Base-by-base conservation (phyloP, 495 filamentous ascomycete species). In the Penicillium samsonianum region DNA sequence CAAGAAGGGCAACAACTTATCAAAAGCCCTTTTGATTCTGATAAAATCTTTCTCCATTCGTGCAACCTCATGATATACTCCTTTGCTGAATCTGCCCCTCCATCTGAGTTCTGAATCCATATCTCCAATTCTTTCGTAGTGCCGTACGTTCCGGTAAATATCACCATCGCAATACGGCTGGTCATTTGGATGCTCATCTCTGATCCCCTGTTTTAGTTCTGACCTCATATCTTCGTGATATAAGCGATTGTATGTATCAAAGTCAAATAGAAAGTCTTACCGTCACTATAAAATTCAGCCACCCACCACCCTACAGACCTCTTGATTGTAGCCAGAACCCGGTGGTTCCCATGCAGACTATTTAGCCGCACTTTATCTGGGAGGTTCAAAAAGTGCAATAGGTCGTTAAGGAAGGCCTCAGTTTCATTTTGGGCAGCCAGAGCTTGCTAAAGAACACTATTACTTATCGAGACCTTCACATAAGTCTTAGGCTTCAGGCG, bases 81-180 rank as follows among this genome's bases (percentile, higher is more conserved):
- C 19, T 42, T 53, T 53, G 12, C 50, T 53, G 26, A 59, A 48
- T 41, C 57, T 59, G n/a, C 41, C 28, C 10, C 25, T 20, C 57
- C 50, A 59, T 25, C 53, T 59, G n/a, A 50, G 31, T 23, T 55
- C 53, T 30, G 46, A 43, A 43, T 57, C 37, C 1, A 57, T 10
- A 45, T 60, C 53, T 26, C 44, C 43, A 23, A 56, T 44, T 38
- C 25, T 19, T 46, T 56, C 52, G 41, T 60, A 56, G 6, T 57
- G 23, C 10, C 31, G 30, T 25, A 60, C 28, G 30, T 55, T 28
- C 14, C 33, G 58, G 35, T 60, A 60, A 14, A 60, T 60, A 9
- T 60, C 58, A 6, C 58, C 44, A 40, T 60, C 58, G 28, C 52
- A 60, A 37, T 57, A 60, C 37, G 23, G 53, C 42, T 53, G n/a